A percentile compares a stretch with the other conserved stretches of the same genome.
Conservation (phyloP, 495 filamentous ascomycete species). For the Penicillium fimorum region DNA sequence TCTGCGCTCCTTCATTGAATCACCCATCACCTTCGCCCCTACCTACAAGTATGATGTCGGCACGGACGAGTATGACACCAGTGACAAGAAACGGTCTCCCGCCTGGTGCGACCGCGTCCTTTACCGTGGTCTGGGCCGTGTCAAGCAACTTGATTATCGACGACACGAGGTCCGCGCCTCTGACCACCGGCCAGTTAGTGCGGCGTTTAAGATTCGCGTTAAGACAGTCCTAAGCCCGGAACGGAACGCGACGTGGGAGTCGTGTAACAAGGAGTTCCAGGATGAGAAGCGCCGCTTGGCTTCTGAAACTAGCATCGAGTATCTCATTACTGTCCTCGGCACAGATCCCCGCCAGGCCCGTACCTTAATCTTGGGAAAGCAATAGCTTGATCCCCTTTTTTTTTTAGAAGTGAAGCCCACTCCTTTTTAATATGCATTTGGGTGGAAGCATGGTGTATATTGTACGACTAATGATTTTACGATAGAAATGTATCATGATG, state of each 20-base stretch:
- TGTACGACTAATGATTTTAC: slow-evolving; percentile 48
- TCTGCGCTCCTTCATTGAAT: slow-evolving; percentile 81
- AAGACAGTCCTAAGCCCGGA: slow-evolving; percentile 72
- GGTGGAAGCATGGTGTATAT: slow-evolving; percentile 19
- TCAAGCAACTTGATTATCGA: slow-evolving; percentile 83
- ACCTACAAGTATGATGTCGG: slow-evolving; percentile 99
- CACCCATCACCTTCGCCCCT: slow-evolving; percentile 83
- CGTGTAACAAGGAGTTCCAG: slow-evolving; percentile 69
- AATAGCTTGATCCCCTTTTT: slow-evolving; percentile 11
- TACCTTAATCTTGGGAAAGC: slow-evolving; percentile 35
- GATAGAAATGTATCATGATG: slow-evolving; percentile 48
- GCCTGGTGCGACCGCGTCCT: slow-evolving; percentile 96
- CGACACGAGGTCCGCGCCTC: slow-evolving; percentile 86
- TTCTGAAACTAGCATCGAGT: slow-evolving; percentile 59
- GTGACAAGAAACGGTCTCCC: slow-evolving; percentile 91
- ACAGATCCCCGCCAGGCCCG: slow-evolving; percentile 48
- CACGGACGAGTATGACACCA: slow-evolving; percentile 88
- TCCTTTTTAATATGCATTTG: slow-evolving; percentile 16
- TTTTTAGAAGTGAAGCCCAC: slow-evolving; percentile 11
- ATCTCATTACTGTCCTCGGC: slow-evolving; percentile 53
- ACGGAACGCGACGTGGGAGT: slow-evolving; percentile 63
- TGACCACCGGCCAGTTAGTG: slow-evolving; percentile 92
- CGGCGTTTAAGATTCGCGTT: slow-evolving; percentile 72
- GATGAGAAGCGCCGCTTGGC: slow-evolving; percentile 61
- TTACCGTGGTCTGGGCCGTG: slow-evolving; percentile 76